Evolutionary conservation across 805 yeast genomes (phyloP), one percentile per base, ranked within the genome.

Genomic region (Ogataea trehaloabstinens): DNA sequence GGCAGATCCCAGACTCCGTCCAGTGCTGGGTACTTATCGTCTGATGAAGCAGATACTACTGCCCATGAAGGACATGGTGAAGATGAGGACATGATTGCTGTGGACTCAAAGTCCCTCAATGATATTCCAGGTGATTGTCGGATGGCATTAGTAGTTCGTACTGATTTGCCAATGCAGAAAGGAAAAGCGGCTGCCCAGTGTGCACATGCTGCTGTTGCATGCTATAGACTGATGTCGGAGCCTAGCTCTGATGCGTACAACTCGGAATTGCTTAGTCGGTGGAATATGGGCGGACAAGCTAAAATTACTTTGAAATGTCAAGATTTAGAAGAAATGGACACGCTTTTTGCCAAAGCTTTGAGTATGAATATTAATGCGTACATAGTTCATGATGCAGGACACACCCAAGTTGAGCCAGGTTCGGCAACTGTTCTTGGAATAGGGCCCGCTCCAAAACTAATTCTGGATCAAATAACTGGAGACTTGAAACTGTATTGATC

Each of bases 151-250:
- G 79, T 89, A 3, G 88, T 93, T 4, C 78, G 99, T 44, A 85
- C 82, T 20, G 99, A 93, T 59, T 67, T 93, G 44, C 82, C 79
- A 30, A 93, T 93, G 98, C 80, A 84, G 22, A 88, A 87, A 63
- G 99, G 99, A 17, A 93, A 93, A 58, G 82, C 86, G 2, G 97
- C 98, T 4, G 99, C 99, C 5, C 99, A 93, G 58, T 91, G 98
- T 62, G 82, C 89, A 27, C 99, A 93, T 66, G 99, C 99, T n/a
- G 95, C 98, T 0, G 71, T 93, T 24, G 90, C 93, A 0, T 79
- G 93, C 51, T 93, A 85, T 63, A 81, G 85, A 53, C 64, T 78
- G 45, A 82, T 84, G 66, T 67, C 76, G 27, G 65, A 71, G 27
- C 73, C 76, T 4, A 56, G 67, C 3, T 68, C 77, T 2, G 73